phyloP scores from a whole-genome alignment of 345 rosid genomes.

The Cardamine resedifolia region DNA sequence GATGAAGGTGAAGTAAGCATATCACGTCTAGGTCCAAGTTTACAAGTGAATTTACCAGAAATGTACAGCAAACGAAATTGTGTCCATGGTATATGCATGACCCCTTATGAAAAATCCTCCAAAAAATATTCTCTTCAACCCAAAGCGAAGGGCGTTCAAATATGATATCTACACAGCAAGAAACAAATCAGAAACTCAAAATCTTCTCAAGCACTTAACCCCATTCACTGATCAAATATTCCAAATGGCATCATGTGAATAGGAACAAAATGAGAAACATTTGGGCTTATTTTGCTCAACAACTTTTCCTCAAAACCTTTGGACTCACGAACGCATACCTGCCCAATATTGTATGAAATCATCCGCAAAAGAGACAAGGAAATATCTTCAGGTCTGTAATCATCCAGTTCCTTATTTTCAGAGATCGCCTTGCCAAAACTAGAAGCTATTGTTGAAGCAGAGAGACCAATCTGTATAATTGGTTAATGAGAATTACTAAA shows the following conservation, averaged over 20 bases:
- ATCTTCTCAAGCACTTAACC: neutral
- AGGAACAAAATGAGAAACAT: neutral
- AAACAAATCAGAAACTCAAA: conserved; percentile 22
- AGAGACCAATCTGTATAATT: conserved; percentile 77
- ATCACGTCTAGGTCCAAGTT: neutral
- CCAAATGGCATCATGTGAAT: neutral
- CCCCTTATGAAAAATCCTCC: conserved; percentile 99
- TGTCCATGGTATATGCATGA: conserved; percentile 99
- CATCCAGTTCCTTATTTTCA: conserved; percentile 87
- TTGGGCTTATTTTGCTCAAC: neutral
- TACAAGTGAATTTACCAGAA: conserved; percentile 66
- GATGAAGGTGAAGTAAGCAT: neutral
- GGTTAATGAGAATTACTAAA: conserved; percentile 7
- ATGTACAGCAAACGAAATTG: conserved; percentile 97
- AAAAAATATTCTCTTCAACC: conserved; percentile 88
- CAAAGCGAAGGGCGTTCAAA: conserved; percentile 92
- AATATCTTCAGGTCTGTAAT: conserved; percentile 95
- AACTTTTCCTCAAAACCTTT: neutral
- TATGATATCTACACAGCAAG: conserved; percentile 68
- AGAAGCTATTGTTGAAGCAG: conserved; percentile 98
- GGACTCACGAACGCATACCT: conserved; percentile 49
- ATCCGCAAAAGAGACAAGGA: conserved; percentile 94
- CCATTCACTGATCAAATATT: neutral
- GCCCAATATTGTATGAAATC: conserved; percentile 98
- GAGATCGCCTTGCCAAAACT: conserved; percentile 97